Evolutionary conservation across 768 basidiomycete genomes (phyloP), one percentile per base, ranked within the genome.

Genomic region (Leccinum imitatum): DNA sequence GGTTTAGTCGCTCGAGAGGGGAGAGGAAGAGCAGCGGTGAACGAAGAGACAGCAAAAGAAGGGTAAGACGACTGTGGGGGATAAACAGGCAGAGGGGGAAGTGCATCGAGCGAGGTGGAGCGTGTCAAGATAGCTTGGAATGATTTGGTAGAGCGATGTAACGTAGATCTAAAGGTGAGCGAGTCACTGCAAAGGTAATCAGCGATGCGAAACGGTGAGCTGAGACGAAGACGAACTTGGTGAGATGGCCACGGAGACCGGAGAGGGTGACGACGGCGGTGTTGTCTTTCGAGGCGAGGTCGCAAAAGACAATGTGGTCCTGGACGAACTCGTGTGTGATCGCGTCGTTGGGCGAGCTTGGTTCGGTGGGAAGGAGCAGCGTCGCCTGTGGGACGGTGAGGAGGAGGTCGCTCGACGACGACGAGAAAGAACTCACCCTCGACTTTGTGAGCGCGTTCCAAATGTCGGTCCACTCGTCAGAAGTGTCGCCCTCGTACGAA

Each of bases 291-390:
- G 79, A 75, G 1, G 82, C 76, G 15, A 78, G 78, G 54, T 90
- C 85, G 65, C 81, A 86, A 33, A 93, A 79, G 31, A 85, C 76
- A 58, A 96, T 73, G 70, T 99, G 96, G 67, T 97, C 94, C 69
- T 84, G 86, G 31, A 97, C 77, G 58, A 95, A 86, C 3, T 93
- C 89, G 0, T 85, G 75, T 0, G 89, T 89, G 54, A 93, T 79
- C 53, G 78, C 78, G 17, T 84, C 82, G 19, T 82, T 77, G 14
- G 79, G 71, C 3, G 82, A 77, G 6, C 77, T 69, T 50, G 81
- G 78, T 53, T 91, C 89, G 2, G 84, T 71, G 1, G 95, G 95
- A 1, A 98, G 79, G 15, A 98, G 76, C 11, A 99, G 69, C 0
- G 90, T 87, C 3, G 90, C 89, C 93, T 96, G 67, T 2, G 61